Base-by-base conservation (phyloP, 2,329 filamentous ascomycete genomes). In the Talaromyces sp. region DNA sequence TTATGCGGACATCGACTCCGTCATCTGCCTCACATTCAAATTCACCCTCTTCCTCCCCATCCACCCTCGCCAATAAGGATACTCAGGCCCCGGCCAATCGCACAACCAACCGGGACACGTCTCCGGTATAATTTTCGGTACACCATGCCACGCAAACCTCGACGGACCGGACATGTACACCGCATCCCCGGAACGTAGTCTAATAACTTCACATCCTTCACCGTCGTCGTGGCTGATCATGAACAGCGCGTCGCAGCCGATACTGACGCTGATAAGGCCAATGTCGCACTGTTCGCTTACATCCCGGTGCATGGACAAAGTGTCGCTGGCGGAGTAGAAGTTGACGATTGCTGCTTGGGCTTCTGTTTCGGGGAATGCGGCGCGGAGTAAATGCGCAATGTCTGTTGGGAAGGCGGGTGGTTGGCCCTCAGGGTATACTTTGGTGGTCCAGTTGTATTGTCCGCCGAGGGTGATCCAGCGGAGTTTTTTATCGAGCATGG, bases 391-490 rank as follows among this genome's bases (percentile, higher is more conserved):
- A 1, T 74, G 76, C 3, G 87, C 87, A 58, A 96, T 84, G 73
- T 97, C 92, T 1, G 75, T 47, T 0, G 94, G 93, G 71, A 97
- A 97, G 0, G 80, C 72, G 0, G 92, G 92, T 0, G 91, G 89
- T 3, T 76, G 67, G n/a, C 84, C 83, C 10, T 82, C 76, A 0
- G 93, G 93, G 73, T 98, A 98, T 13, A 86, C 80, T 70, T 96
- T 93, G 65, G 87, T 86, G 0, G 93, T 96, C 95, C 94, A 98
- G 80, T 98, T 91, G 77, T 98, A 98, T 76, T 98, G 95, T 0
- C 93, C 94, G 59, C 95, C 95, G 2, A 99, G 85, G 0, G 94
- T 98, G 49, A 96, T 86, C 95, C 95, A 99, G 70, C 94, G 92
- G 27, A 98, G 85, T 68, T 91, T 93, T 68, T 89, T 90, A 65